phyloP scores from a whole-genome alignment of 805 yeast species.

The Komagataella pseudopastoris region DNA sequence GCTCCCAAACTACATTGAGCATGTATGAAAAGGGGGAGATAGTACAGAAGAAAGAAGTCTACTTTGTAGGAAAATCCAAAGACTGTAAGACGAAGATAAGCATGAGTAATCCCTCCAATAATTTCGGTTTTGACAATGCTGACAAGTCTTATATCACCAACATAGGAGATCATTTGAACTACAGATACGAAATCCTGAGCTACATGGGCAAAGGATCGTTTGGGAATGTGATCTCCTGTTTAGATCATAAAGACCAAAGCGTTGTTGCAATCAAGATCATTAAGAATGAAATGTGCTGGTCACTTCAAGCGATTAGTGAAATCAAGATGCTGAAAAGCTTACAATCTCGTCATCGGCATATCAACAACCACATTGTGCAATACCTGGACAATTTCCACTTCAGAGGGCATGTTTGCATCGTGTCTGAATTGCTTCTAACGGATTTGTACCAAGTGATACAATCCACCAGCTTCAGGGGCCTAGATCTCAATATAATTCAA shows the following conservation, averaged over 20 bases:
- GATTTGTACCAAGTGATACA: slow-evolving; percentile 52
- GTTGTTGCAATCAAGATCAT: slow-evolving; percentile 67
- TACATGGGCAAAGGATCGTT: slow-evolving; percentile 70
- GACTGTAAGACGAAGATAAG: slow-evolving; percentile 16
- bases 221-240: slow-evolving; percentile 62
- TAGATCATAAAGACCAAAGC: slow-evolving; percentile 40
- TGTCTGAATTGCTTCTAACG: slow-evolving; percentile 57
- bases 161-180: slow-evolving; percentile 61
- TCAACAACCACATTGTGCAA: slow-evolving; percentile 25
- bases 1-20: slow-evolving; percentile 16
- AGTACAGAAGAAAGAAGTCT: slow-evolving; percentile 31
- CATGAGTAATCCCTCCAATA: slow-evolving; percentile 23
- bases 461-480: slow-evolving; percentile 33
- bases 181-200: slow-evolving; percentile 49
- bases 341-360: slow-evolving; percentile 5
- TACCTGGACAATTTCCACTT: slow-evolving; percentile 64
- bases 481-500: slow-evolving; percentile 25
- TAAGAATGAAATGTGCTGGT: slow-evolving; percentile 60
- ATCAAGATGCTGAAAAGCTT: slow-evolving; percentile 50
- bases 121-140: slow-evolving; percentile 64
- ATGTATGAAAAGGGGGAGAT: slow-evolving; percentile 53
- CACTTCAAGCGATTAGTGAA: slow-evolving; percentile 67
- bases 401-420: slow-evolving; percentile 72
- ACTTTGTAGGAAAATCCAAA: slow-evolving; percentile 30
- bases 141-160: slow-evolving; percentile 45